Conservation (phyloP, 371 early-diverging fungal genomes). For the Mortierella polycephala region DNA sequence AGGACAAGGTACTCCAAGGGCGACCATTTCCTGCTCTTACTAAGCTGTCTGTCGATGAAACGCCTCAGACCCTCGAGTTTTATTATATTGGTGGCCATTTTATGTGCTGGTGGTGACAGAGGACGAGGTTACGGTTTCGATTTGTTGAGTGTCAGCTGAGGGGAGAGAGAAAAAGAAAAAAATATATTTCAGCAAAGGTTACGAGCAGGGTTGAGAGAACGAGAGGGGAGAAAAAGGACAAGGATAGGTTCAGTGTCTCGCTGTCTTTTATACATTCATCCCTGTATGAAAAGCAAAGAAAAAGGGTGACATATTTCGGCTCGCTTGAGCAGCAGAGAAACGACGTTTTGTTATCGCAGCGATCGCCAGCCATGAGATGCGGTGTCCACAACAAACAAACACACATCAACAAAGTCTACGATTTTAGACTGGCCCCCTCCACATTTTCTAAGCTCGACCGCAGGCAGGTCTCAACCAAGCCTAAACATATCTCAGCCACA, state of each 20-base stretch:
- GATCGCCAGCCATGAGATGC: background rate
- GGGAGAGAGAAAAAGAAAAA: slow-evolving; percentile 10
- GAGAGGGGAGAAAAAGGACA: background rate
- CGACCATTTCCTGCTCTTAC: slow-evolving; percentile 23
- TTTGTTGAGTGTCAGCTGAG: background rate
- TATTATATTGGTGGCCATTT: slow-evolving; percentile 16
- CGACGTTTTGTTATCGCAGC: too few species aligned
- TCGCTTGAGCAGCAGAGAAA: background rate
- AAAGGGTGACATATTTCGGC: background rate
- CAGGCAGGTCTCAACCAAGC: too few species aligned
- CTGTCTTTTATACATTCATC: background rate
- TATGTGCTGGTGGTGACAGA: background rate
- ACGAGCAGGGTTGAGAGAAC: background rate
- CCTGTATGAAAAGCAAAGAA: background rate
- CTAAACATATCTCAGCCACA: too few species aligned
- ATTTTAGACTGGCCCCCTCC: too few species aligned
- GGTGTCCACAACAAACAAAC: background rate
- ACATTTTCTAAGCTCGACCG: too few species aligned
- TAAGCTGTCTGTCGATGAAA: slow-evolving; percentile 22
- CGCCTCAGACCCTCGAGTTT: slow-evolving; percentile 26
- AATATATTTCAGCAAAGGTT: background rate
- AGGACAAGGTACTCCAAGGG: slow-evolving; percentile 35
- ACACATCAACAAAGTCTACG: background rate
- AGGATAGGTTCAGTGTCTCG: background rate
- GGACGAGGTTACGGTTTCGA: too few species aligned